Conservation (phyloP, 352 stramenopile genomes). For the Blastocystis sp. region DNA sequence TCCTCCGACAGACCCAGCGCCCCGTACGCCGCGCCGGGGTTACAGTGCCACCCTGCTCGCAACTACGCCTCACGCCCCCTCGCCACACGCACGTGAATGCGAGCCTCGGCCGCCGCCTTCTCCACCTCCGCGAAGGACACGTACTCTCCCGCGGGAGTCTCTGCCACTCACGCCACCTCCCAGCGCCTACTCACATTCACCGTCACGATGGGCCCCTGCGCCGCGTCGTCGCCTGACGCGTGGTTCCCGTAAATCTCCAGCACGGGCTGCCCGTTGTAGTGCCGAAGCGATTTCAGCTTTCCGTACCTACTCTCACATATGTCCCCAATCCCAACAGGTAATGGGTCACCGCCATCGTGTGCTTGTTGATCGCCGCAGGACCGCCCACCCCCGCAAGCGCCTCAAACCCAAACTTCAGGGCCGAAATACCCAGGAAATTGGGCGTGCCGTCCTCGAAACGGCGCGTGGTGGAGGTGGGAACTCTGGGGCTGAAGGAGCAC, state of each 20-base stretch:
- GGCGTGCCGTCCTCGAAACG: constrained; percentile 60
- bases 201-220: constrained; percentile 58
- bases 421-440: constrained; percentile 60
- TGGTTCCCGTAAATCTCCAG: constrained; percentile 75
- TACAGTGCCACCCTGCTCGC: constrained; percentile 62
- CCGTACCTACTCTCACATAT: constrained; percentile 70
- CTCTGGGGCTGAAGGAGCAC: neutral
- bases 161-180: neutral
- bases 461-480: neutral
- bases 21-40: constrained; percentile 51
- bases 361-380: constrained; percentile 13
- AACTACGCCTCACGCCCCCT: neutral
- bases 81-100: constrained; percentile 18
- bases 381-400: constrained; percentile 26
- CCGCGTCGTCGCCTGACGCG: neutral
- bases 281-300: constrained; percentile 71
- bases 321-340: constrained; percentile 72
- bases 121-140: constrained; percentile 48
- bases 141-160: neutral
- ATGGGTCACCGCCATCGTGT: constrained; percentile 25
- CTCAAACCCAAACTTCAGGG: constrained; percentile 34
- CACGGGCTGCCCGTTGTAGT: constrained; percentile 74
- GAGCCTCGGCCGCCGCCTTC: neutral
- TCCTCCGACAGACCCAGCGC: constrained; percentile 38
- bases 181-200: constrained; percentile 28